These are phyloP conservation scores for Moesziomyces sp. DNA, from an alignment of 1,284 basidiomycete species.

Conservation along the genomic window DNA sequence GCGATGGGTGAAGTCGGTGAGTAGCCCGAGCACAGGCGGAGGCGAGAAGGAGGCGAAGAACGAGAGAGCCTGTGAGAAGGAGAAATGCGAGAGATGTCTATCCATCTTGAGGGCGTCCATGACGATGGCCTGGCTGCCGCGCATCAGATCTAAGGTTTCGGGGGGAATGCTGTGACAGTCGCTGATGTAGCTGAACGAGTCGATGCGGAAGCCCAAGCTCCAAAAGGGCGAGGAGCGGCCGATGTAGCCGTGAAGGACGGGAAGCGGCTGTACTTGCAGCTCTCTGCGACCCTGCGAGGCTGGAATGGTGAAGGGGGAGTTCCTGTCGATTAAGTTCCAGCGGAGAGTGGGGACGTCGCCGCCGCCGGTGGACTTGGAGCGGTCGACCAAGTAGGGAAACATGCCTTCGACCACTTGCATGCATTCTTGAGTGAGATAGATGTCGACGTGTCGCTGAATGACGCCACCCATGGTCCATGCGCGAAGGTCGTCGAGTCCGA, in stretches of 20 bases:
- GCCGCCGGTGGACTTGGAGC: constrained; percentile 57
- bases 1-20: constrained; percentile 62
- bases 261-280: constrained; percentile 49
- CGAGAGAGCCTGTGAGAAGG: constrained; percentile 58
- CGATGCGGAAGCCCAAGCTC: constrained; percentile 62
- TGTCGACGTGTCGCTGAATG: constrained; percentile 57
- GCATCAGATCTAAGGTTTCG: constrained; percentile 36
- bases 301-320: constrained; percentile 33
- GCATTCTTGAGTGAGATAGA: constrained; percentile 59
- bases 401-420: constrained; percentile 52
- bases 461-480: constrained; percentile 63
- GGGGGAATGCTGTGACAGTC: constrained; percentile 59
- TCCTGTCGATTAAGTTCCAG: constrained; percentile 61
- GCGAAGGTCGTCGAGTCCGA: constrained; percentile 62
- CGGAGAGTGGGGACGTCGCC: constrained; percentile 61
- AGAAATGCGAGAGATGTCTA: constrained; percentile 59
- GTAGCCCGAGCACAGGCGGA: constrained; percentile 41
- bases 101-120: constrained; percentile 62
- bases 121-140: constrained; percentile 52
- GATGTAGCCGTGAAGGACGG: constrained; percentile 58
- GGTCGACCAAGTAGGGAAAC: constrained; percentile 63
- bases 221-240: constrained; percentile 46
- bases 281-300: constrained; percentile 18
- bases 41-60: constrained; percentile 35
- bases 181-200: constrained; percentile 62